These are phyloP conservation scores for Barnettozyma californica DNA, from an alignment of 805 yeast genomes.

Conservation along the genomic window DNA sequence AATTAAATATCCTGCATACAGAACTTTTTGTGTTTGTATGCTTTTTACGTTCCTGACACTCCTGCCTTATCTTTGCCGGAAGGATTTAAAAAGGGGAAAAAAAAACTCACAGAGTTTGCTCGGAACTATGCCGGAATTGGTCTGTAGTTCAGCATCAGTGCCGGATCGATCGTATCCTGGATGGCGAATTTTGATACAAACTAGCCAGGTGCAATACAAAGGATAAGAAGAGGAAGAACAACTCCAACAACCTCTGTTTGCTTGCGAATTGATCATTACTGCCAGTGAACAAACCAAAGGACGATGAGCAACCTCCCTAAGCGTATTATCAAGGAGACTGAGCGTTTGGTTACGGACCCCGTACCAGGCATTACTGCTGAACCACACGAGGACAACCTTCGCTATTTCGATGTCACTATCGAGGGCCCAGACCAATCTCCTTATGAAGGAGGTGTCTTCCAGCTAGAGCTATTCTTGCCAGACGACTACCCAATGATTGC, in stretches of 20 bases:
- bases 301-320: conserved; percentile 2
- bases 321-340: conserved; percentile 63
- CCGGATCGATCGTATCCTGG: too few species aligned
- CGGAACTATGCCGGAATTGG: too few species aligned
- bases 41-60: too few species aligned
- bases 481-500: conserved; percentile 99
- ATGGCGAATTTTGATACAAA: background rate
- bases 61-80: too few species aligned
- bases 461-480: conserved; percentile 82
- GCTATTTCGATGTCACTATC: conserved; percentile 88
- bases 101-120: too few species aligned
- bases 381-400: conserved; percentile 90
- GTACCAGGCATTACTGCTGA: conserved; percentile 92
- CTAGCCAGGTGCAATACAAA: too few species aligned
- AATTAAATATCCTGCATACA: background rate
- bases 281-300: background rate
- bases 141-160: too few species aligned
- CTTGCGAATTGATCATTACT: too few species aligned
- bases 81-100: too few species aligned
- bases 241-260: too few species aligned
- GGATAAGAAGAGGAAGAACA: too few species aligned
- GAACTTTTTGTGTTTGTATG: too few species aligned
- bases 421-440: conserved; percentile 92
- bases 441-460: conserved; percentile 78
- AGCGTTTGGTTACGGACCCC: conserved; percentile 85